These are phyloP conservation scores for Aspergillus chevalieri DNA, from an alignment of 2,329 filamentous ascomycete genomes.

Conservation along the genomic window DNA sequence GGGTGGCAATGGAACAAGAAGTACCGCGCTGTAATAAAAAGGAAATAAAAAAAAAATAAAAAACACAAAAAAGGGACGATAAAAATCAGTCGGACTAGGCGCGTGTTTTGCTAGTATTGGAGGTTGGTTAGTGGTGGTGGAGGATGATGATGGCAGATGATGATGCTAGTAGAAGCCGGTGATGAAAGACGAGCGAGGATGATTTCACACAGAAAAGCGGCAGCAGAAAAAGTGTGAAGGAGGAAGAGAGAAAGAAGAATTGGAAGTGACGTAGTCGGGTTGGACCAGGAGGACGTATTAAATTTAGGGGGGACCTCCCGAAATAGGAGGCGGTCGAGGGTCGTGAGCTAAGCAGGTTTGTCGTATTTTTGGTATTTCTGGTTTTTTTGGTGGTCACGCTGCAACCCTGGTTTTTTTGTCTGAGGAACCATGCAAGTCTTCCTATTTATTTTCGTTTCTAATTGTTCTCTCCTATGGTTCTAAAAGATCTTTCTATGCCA, in stretches of 20 bases:
- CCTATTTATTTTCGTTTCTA: conserved; percentile 1
- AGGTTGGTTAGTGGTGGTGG: not conserved
- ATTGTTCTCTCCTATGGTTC: conserved; percentile 1
- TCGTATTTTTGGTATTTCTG: too few species aligned
- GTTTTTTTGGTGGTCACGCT: not conserved
- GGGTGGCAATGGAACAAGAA: conserved; percentile 2
- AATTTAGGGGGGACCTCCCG: conserved; percentile 24
- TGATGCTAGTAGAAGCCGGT: not conserved
- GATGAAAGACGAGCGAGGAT: not conserved
- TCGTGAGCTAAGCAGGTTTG: conserved; percentile 14
- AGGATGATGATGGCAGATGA: not conserved
- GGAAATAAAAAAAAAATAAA: conserved; percentile 8
- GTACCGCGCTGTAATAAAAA: not conserved
- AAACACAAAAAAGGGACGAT: conserved; percentile 8
- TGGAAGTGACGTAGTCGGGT: conserved; percentile 34
- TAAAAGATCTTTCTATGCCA: conserved; percentile 1
- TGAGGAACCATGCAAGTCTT: not conserved
- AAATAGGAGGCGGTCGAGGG: conserved; percentile 22
- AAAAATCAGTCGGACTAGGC: conserved; percentile 10
- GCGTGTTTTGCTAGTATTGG: not conserved
- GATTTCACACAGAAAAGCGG: conserved; percentile 10
- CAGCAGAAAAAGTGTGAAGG: conserved; percentile 18
- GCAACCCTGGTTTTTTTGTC: conserved; percentile 14
- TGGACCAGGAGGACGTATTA: conserved; percentile 12
- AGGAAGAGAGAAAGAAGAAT: conserved; percentile 17